Evolutionary conservation across 2,329 filamentous ascomycete genomes (phyloP), one percentile per base, ranked within the genome.

Genomic region (Aspergillus texensis): DNA sequence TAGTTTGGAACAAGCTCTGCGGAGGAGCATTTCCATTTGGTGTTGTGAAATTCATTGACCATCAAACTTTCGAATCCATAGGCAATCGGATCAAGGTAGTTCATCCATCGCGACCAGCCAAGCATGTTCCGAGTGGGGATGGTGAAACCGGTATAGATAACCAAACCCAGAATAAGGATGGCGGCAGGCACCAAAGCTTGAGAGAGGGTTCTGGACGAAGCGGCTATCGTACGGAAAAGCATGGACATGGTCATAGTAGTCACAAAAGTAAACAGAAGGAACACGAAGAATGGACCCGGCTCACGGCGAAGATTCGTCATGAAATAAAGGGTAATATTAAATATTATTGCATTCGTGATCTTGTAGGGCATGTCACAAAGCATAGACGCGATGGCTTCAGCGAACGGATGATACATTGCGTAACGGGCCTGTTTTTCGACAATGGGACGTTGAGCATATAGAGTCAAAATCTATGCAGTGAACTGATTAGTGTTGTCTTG

Each of bases 11-110:
- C 24, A 52, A 52, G 16, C 5, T 79, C 80, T 2, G 46, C 65
- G 1, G 84, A 81, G 2, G 75, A 71, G 69, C 84, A 86, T 0
- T 60, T 48, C 72, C 89, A 93, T 0, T 87, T 65, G n/a, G 88
- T 85, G 62, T 80, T 79, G 68, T 86, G 76, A 65, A 95, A 95
- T 76, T 95, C 92, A 77, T 95, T 95, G 67, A 91, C 84, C 84
- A 94, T 89, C n/a, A 95, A 82, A 0, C 89, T 81, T 75, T 95
- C 92, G 70, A 95, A 96, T 0, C 88, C 87, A 67, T 94, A 95
- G 1, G 86, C 86, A 6, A 95, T 83, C 6, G 91, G 91, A 64
- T 94, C 89, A 34, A 94, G 79, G 74, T 91, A 93, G 73, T 89
- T 89, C 61, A 95, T 86, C 92, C 92, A 95, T 62, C 87, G 83